Conservation (phyloP, 768 basidiomycete species). For the Trametopsis cervina region DNA sequence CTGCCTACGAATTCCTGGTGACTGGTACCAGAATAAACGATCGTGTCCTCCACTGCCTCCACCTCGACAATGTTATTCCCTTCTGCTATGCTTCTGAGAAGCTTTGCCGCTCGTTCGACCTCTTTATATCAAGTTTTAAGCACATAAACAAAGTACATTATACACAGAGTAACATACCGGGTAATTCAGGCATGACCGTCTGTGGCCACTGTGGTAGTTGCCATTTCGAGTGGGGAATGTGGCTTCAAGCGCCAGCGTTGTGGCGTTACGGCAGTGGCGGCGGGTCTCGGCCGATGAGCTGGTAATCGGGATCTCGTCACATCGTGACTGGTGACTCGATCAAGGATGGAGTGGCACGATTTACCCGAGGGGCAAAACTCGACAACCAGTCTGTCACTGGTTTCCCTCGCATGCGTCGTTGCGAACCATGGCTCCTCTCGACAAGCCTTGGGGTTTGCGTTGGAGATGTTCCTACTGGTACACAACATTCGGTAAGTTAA, state of each 20-base stretch:
- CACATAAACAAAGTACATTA: background rate
- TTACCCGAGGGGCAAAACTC: too few relatives aligned
- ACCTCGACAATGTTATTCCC: constrained; percentile 51
- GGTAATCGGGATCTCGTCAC: too few relatives aligned
- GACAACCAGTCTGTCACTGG: too few relatives aligned
- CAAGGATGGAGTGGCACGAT: too few relatives aligned
- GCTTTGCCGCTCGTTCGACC: constrained; percentile 58
- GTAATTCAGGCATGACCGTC: constrained; percentile 16
- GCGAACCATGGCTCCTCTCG: too few relatives aligned
- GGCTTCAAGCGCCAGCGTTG: background rate
- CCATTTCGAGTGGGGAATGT: background rate
- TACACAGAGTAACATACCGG: constrained; percentile 8
- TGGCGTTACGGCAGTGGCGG: constrained; percentile 1
- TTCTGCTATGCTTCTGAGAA: constrained; percentile 44
- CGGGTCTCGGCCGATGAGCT: too few relatives aligned
- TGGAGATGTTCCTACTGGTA: constrained; percentile 31
- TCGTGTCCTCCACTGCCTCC: constrained; percentile 30
- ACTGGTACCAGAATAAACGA: constrained; percentile 11
- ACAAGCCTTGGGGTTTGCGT: constrained; percentile 23
- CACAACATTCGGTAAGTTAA: constrained; percentile 23
- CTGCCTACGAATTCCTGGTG: constrained; percentile 54
- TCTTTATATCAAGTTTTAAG: constrained; percentile 33
- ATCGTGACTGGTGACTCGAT: background rate
- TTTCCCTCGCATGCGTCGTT: too few relatives aligned
- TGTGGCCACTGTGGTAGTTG: background rate